Conservation (phyloP, 2,329 filamentous ascomycete species). For the Tolypocladium amazonense region DNA sequence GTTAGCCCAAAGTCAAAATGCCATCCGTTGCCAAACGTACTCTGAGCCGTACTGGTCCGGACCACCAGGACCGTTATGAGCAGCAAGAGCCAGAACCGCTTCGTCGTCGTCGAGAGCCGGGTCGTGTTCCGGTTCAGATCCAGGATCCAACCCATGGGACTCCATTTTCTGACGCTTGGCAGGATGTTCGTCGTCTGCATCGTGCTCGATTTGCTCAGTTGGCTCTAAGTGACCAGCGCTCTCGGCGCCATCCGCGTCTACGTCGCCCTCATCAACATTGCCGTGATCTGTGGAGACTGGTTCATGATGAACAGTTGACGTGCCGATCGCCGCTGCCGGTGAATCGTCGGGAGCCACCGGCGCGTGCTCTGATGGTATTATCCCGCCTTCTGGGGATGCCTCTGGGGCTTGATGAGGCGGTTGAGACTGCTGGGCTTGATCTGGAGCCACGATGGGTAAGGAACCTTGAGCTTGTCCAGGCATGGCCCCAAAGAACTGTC, state of each 20-base stretch:
- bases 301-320: not conserved
- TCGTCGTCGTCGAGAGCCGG: slow-evolving; percentile 35
- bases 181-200: slow-evolving; percentile 21
- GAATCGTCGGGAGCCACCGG: not conserved
- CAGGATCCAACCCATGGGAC: slow-evolving; percentile 9
- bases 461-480: not conserved
- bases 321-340: not conserved
- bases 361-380: not conserved
- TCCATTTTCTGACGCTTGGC: slow-evolving; percentile 31
- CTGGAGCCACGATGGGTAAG: not conserved
- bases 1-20: not conserved
- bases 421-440: not conserved
- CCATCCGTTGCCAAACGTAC: slow-evolving; percentile 20
- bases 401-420: not conserved
- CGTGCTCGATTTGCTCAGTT: slow-evolving; percentile 11
- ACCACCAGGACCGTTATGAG: slow-evolving; percentile 25
- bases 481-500: not conserved
- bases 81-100: slow-evolving; percentile 35
- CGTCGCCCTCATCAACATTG: not conserved
- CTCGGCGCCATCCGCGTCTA: slow-evolving; percentile 4
- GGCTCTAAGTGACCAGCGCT: slow-evolving; percentile 1
- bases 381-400: not conserved
- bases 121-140: slow-evolving; percentile 18
- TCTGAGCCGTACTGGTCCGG: slow-evolving; percentile 29
- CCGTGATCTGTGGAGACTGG: not conserved